phyloP scores from a whole-genome alignment of 768 basidiomycete species.

The Fistulinella prunicolor region DNA sequence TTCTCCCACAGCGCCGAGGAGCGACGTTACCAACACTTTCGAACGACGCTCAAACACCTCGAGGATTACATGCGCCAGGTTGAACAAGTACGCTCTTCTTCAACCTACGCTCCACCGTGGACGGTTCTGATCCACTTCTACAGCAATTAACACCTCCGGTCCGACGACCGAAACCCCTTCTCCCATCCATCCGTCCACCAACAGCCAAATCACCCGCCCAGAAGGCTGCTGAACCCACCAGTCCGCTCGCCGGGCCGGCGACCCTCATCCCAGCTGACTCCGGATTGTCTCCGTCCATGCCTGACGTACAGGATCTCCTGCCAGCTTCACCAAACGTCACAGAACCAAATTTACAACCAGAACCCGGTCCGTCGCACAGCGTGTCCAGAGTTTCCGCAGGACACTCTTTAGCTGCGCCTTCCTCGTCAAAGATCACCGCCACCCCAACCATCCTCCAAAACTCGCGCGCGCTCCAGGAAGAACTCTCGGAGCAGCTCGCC shows the following conservation, averaged over 20 bases:
- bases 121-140: background rate
- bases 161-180: constrained; percentile 44
- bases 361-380: constrained; percentile 3
- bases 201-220: constrained; percentile 4
- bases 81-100: constrained; percentile 42
- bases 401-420: constrained; percentile 29
- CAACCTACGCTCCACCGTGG: background rate
- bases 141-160: constrained; percentile 44
- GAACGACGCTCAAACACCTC: constrained; percentile 50
- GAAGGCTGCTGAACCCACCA: background rate
- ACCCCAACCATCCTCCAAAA: constrained; percentile 47
- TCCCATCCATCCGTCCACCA: constrained; percentile 54
- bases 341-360: constrained; percentile 10
- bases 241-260: constrained; percentile 17
- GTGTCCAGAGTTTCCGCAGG: constrained; percentile 14
- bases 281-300: constrained; percentile 5
- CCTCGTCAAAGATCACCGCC: constrained; percentile 35
- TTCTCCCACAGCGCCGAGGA: constrained; percentile 36
- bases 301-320: constrained; percentile 35
- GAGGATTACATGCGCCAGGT: constrained; percentile 51
- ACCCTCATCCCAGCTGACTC: constrained; percentile 26
- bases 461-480: constrained; percentile 65
- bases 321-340: constrained; percentile 33
- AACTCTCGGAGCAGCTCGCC: constrained; percentile 70
- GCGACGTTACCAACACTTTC: constrained; percentile 45